Evolutionary conservation across 805 yeast species (phyloP).

Genomic region (Metschnikowia colocasiae): DNA sequence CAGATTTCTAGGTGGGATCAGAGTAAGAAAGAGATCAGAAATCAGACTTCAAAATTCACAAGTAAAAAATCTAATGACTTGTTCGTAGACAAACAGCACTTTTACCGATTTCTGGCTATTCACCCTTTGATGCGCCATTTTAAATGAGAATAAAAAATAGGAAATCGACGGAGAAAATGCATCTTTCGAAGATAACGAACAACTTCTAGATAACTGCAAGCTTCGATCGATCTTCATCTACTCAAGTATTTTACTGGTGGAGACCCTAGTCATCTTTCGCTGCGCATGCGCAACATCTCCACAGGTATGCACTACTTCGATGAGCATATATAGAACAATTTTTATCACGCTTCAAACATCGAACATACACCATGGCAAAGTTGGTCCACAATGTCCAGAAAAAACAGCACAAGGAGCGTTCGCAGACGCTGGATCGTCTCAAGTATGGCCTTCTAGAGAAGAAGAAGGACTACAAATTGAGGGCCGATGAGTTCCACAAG

Average conservation of each 20-base stretch:
- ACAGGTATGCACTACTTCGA: constrained; percentile 13
- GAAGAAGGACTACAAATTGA: constrained; percentile 53
- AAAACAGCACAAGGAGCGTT: constrained; percentile 92
- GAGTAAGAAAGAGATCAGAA: too few relatives aligned
- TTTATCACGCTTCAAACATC: neutral
- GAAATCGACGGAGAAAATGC: too few relatives aligned
- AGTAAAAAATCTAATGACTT: too few relatives aligned
- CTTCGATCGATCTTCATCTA: too few relatives aligned
- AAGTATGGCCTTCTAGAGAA: constrained; percentile 86
- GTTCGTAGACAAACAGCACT: too few relatives aligned
- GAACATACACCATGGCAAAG: constrained; percentile 53
- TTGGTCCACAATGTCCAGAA: constrained; percentile 89
- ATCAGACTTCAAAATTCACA: too few relatives aligned
- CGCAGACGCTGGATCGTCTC: constrained; percentile 74
- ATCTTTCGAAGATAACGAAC: too few relatives aligned
- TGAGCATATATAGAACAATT: constrained; percentile 9
- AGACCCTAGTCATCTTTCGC: neutral
- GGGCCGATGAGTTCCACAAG: constrained; percentile 56
- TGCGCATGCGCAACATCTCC: constrained; percentile 3
- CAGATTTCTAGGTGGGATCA: too few relatives aligned
- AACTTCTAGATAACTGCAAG: too few relatives aligned
- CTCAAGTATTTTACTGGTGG: neutral
- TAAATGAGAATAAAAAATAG: too few relatives aligned
- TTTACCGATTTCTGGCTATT: too few relatives aligned
- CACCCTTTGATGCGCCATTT: too few relatives aligned